Conservation (phyloP, 129 eudicot genomes). For the Artemisia annua region DNA sequence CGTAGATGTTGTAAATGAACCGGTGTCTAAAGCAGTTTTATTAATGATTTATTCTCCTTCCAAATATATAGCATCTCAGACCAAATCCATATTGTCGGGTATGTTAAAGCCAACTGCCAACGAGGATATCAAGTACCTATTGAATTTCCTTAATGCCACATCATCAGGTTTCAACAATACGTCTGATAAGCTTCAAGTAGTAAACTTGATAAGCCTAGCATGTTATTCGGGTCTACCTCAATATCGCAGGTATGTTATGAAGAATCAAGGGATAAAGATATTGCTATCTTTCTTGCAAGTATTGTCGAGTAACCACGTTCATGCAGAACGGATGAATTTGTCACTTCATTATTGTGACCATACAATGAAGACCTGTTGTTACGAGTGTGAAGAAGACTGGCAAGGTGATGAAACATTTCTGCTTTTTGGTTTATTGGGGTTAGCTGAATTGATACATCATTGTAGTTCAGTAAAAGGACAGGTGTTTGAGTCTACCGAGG, state of each 20-base stretch:
- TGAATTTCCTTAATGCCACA: constrained; percentile 44
- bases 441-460: constrained; percentile 65
- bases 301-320: constrained; percentile 51
- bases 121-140: constrained; percentile 45
- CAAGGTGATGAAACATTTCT: constrained; percentile 65
- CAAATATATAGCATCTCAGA: constrained; percentile 52
- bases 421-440: constrained; percentile 59
- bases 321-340: constrained; percentile 36
- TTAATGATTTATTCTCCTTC: constrained; percentile 86
- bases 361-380: constrained; percentile 61
- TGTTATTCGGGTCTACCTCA: constrained; percentile 61
- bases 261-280: constrained; percentile 47
- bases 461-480: constrained; percentile 24
- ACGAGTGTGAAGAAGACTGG: constrained; percentile 59
- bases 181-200: constrained; percentile 53
- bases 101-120: constrained; percentile 43
- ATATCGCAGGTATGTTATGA: constrained; percentile 43
- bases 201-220: constrained; percentile 58
- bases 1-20: constrained; percentile 43
- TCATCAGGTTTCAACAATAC: constrained; percentile 41
- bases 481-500: constrained; percentile 32
- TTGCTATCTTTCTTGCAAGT: constrained; percentile 48
- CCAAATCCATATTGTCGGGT: constrained; percentile 46
- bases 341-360: constrained; percentile 54
- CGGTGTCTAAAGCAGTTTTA: constrained; percentile 67